Percentiles rank a stretch among this genome's conserved stretches.
phyloP scores from a whole-genome alignment of 768 basidiomycete genomes.

The Suillus discolor region DNA sequence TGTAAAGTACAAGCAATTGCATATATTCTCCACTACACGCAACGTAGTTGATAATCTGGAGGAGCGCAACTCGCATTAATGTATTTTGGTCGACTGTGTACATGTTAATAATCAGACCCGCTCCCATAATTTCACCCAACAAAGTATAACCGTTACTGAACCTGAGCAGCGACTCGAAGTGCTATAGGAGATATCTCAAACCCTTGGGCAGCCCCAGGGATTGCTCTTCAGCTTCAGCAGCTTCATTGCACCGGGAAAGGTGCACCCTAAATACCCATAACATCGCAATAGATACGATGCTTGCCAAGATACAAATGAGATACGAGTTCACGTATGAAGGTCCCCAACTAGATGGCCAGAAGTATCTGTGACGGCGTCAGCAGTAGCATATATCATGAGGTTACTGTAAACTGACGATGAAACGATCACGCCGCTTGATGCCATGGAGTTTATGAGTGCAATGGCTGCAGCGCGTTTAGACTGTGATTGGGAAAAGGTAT shows the following conservation, averaged over 20 bases:
- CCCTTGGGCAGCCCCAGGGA: conserved; percentile 37
- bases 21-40: not conserved
- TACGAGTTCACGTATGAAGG: conserved; percentile 71
- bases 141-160: not conserved
- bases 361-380: conserved; percentile 41
- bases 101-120: not conserved
- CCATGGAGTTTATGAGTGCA: conserved; percentile 77
- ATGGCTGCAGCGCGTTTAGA: conserved; percentile 85
- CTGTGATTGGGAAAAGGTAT: conserved; percentile 69
- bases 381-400: not conserved
- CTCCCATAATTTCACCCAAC: not conserved
- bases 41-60: not conserved
- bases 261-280: conserved; percentile 48
- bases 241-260: conserved; percentile 42
- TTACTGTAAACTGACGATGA: conserved; percentile 60
- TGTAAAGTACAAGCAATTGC: not conserved
- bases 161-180: not conserved
- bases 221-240: conserved; percentile 40
- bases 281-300: conserved; percentile 49
- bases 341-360: conserved; percentile 71
- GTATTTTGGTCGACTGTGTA: not conserved
- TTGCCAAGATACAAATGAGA: conserved; percentile 67
- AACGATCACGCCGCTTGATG: conserved; percentile 76
- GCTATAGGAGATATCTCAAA: conserved; percentile 48
- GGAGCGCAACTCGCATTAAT: not conserved